Evolutionary conservation across 352 stramenopile species (phyloP).

Genomic region (Globisporangium spiculum): DNA sequence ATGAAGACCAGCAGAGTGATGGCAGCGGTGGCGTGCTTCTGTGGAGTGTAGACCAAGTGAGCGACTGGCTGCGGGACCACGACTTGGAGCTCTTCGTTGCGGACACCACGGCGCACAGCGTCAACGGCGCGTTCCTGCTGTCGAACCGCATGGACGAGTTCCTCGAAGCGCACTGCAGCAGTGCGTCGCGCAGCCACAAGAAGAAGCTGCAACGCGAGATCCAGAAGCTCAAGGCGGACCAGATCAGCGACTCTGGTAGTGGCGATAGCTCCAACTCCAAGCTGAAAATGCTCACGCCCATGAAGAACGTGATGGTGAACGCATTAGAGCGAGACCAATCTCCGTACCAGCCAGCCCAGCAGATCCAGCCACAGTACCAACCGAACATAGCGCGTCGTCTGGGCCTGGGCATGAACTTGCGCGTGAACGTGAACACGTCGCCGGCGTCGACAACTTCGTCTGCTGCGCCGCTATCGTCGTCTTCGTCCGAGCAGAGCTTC

Average conservation of each 20-base stretch:
- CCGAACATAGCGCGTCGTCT: constrained; percentile 32
- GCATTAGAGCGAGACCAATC: not conserved
- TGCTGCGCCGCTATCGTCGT: not conserved
- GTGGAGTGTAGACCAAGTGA: constrained; percentile 48
- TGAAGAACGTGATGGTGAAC: constrained; percentile 5
- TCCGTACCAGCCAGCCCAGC: constrained; percentile 3
- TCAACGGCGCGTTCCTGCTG: constrained; percentile 56
- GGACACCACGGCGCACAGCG: constrained; percentile 31
- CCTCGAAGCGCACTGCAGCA: constrained; percentile 38
- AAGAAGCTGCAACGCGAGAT: constrained; percentile 79
- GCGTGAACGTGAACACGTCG: constrained; percentile 47
- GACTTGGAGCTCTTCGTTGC: constrained; percentile 60
- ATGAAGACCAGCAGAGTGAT: not conserved
- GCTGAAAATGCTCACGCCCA: not conserved
- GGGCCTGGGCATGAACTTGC: constrained; percentile 37
- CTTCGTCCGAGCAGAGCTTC: constrained; percentile 25
- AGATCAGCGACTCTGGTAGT: not conserved
- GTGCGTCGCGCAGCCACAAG: constrained; percentile 64
- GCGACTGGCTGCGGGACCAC: constrained; percentile 53
- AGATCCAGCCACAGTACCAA: not conserved
- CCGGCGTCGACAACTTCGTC: constrained; percentile 3
- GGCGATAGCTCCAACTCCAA: not conserved
- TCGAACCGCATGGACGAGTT: constrained; percentile 44
- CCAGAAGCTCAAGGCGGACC: constrained; percentile 55
- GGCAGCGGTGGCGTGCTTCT: not conserved